Conservation (phyloP, 129 eudicot genomes). For the Dittrichia graveolens region DNA sequence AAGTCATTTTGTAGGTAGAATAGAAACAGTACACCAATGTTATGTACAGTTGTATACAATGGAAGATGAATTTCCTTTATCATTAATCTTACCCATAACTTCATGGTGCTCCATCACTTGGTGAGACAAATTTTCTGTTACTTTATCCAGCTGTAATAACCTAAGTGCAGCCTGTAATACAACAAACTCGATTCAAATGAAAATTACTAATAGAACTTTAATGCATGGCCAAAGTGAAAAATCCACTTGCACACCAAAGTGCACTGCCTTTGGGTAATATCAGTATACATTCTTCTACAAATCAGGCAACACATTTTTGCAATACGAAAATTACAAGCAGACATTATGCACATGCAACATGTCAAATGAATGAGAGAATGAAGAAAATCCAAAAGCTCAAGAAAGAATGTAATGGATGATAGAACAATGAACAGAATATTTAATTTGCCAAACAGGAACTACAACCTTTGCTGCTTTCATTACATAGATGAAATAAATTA, state of each 20-base stretch:
- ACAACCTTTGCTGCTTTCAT: not conserved
- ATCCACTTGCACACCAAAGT: conserved; percentile 11
- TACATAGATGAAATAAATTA: conserved; percentile 2
- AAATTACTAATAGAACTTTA: conserved; percentile 33
- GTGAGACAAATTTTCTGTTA: conserved; percentile 75
- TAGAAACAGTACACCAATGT: conserved; percentile 1
- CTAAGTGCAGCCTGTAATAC: conserved; percentile 81
- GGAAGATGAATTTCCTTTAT: conserved; percentile 3
- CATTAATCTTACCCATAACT: conserved; percentile 76
- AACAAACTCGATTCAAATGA: conserved; percentile 34
- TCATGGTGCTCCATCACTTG: conserved; percentile 98
- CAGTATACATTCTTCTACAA: conserved; percentile 1
- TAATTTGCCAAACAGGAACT: conserved; percentile 19
- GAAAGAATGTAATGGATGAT: conserved; percentile 1
- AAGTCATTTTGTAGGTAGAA: conserved; percentile 11
- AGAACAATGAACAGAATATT: conserved; percentile 14
- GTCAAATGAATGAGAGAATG: conserved; percentile 1
- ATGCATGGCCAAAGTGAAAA: conserved; percentile 21
- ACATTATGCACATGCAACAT: conserved; percentile 18
- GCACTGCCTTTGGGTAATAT: not conserved
- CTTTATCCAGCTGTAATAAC: conserved; percentile 84
- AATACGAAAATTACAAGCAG: not conserved
- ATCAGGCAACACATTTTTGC: conserved; percentile 10
- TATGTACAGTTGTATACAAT: conserved; percentile 3
- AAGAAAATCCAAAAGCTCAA: conserved; percentile 21